phyloP scores from a whole-genome alignment of 2,329 filamentous ascomycete genomes.

The Alternaria triticina region DNA sequence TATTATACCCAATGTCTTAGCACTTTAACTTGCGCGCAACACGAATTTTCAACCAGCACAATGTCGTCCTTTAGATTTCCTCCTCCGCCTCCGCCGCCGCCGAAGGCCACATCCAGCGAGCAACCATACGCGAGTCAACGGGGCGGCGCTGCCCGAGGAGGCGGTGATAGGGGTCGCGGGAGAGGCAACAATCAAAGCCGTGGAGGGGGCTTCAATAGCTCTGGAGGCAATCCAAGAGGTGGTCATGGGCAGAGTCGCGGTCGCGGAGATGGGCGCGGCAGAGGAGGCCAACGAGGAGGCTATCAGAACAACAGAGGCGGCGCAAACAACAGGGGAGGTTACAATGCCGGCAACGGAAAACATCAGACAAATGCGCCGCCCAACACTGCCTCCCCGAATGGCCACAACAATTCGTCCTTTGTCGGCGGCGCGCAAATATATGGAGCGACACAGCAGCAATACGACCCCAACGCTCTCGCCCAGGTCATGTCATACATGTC shows the following conservation, averaged over 20 bases:
- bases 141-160: constrained; percentile 24
- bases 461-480: constrained; percentile 31
- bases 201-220: constrained; percentile 24
- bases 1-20: not conserved
- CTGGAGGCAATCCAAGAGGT: constrained; percentile 18
- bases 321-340: constrained; percentile 10
- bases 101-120: constrained; percentile 41
- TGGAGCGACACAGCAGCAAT: constrained; percentile 15
- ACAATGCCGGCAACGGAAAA: constrained; percentile 8
- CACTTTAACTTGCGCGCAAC: not conserved
- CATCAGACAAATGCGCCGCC: constrained; percentile 7
- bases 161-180: constrained; percentile 41
- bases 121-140: constrained; percentile 38
- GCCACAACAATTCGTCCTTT: constrained; percentile 25
- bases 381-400: not conserved
- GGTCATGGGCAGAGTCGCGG: constrained; percentile 22
- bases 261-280: constrained; percentile 20
- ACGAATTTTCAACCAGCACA: not conserved
- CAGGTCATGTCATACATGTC: constrained; percentile 41
- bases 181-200: constrained; percentile 24
- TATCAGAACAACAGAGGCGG: constrained; percentile 23
- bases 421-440: constrained; percentile 10
- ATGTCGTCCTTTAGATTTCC: constrained; percentile 54
- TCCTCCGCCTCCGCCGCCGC: constrained; percentile 54
- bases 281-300: constrained; percentile 30